Base-by-base conservation (phyloP, 2,329 filamentous ascomycete species). In the Mycosphaerella sp. region DNA sequence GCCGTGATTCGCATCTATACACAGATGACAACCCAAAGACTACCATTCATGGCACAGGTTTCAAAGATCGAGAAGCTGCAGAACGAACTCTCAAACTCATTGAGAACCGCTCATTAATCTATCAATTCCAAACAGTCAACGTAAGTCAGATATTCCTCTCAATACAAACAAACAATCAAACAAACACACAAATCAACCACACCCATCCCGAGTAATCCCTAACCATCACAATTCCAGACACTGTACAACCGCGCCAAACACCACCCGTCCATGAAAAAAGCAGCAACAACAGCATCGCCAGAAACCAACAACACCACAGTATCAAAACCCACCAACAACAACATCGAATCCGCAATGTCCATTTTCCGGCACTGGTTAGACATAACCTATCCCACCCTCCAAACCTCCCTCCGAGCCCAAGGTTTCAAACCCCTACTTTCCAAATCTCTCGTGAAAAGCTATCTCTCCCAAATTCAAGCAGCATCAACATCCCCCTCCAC, bases 41-140 rank as follows among this genome's bases (percentile, higher is more conserved):
- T 4, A 65, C 64, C 3, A 59, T 66, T 35, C 64, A 66, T 36
- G 64, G 64, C 53, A 66, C 62, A 2, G 64, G 64, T 42, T 66
- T 66, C 60, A 65, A 64, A 43, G 62, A 66, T 53, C 49, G 49
- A 13, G 56, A 50, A 2, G 57, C 60, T 6, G 64, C 64, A 6
- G 48, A 53, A 28, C 50, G 54, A 13, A 66, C 64, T 0, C 52
- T 66, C 14, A 48, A 63, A 8, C 58, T 66, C 44, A 64, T 66
- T 52, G 55, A 56, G 5, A 49, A 59, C 3, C 62, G 64, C 28
- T 62, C 59, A 6, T 55, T 66, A 6, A 64, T 60, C 50, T 66
- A 66, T 46, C 64, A 66, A 49, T 66, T 61, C 44, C 64, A 66
- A 49, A 65, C 64, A 1, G 57, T 66, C 17, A 66, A 66, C 53